A percentile compares a stretch with the other conserved stretches of the same genome.
These are phyloP conservation scores for Exophiala spinifera DNA, from an alignment of 2,329 filamentous ascomycete species.

Conservation along the genomic window DNA sequence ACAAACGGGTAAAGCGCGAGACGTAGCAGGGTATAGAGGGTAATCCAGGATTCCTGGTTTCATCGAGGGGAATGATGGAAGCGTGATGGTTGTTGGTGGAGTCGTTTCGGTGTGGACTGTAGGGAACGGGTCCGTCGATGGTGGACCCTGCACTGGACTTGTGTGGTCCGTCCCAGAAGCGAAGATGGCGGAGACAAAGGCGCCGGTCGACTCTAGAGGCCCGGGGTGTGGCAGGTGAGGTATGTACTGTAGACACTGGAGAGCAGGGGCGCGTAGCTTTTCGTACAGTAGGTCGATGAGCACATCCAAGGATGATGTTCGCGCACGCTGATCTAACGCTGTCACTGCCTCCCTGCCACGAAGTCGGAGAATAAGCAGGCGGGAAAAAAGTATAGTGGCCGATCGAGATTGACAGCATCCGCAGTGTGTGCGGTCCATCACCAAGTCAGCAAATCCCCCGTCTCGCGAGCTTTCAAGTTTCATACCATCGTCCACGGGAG, in stretches of 20 bases:
- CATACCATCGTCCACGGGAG: not conserved
- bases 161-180: constrained; percentile 2
- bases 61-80: constrained; percentile 5
- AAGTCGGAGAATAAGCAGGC: no score
- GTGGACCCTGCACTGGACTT: not conserved
- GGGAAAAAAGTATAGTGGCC: not conserved
- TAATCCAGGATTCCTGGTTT: constrained; percentile 1
- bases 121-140: no score
- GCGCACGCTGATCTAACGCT: no score
- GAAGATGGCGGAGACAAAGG: constrained; percentile 5
- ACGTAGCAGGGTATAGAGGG: constrained; percentile 1
- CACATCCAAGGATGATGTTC: not conserved
- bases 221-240: not conserved
- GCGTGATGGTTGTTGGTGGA: constrained; percentile 3
- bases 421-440: not conserved
- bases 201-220: constrained; percentile 3
- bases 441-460: not conserved
- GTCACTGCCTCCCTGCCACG: no score
- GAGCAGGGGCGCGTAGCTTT: no score
- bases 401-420: not conserved
- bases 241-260: no score
- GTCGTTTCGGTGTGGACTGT: not conserved
- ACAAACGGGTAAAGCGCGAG: constrained; percentile 6
- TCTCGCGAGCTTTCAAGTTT: not conserved
- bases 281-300: constrained; percentile 1